Evolutionary conservation across 495 filamentous ascomycete species (phyloP).

Genomic region (Neurospora sp.): DNA sequence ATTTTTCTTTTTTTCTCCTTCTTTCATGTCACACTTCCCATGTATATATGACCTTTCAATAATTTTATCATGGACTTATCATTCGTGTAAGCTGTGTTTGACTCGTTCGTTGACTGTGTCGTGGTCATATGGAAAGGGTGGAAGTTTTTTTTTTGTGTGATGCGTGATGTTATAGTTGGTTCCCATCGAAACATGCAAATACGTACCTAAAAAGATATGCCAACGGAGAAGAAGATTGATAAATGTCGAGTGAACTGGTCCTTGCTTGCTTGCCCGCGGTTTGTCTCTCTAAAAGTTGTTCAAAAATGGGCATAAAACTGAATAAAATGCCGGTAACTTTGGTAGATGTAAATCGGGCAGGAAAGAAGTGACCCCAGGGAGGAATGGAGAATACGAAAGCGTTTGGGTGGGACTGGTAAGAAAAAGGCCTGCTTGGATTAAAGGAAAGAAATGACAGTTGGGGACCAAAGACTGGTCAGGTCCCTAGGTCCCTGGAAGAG

Average conservation of each 20-base stretch:
- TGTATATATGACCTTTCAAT: no score
- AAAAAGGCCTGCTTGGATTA: neutral
- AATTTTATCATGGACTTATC: no score
- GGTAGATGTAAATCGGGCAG: neutral
- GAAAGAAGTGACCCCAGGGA: neutral
- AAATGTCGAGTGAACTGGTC: neutral
- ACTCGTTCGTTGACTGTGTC: no score
- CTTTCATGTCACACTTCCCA: neutral
- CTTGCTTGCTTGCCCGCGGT: neutral
- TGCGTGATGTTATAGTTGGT: neutral
- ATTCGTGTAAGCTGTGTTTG: no score
- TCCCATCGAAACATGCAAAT: neutral
- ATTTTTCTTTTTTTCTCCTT: neutral
- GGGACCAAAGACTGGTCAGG: neutral
- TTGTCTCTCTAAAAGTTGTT: neutral
- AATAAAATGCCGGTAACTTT: neutral
- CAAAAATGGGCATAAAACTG: no score
- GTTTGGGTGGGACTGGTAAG: neutral
- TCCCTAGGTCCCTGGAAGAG: neutral
- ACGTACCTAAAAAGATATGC: neutral
- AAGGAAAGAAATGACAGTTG: neutral
- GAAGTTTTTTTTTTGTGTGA: neutral
- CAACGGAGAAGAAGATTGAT: neutral
- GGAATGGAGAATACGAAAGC: neutral
- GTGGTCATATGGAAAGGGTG: no score